Evolutionary conservation across 331 rosid genomes (phyloP), one percentile per base, ranked within the genome.

Genomic region (Erythrophleum ivorense): DNA sequence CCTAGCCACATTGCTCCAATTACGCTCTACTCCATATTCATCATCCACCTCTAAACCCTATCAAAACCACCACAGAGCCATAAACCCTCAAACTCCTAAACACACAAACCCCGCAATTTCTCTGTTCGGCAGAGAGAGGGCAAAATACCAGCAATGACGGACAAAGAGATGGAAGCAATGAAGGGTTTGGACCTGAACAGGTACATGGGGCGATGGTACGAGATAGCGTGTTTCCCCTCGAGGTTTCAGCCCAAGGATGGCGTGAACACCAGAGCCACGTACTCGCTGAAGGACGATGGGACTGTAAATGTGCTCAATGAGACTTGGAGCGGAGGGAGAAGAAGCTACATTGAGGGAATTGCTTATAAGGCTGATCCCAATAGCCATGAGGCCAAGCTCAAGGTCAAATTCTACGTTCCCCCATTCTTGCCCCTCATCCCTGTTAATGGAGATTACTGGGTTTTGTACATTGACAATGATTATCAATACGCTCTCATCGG

Each of bases 131-230:
- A 18, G 60, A n/a, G 33, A 57, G 14, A 9, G 8, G 18, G n/a
- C n/a, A 62, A 33, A 63, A 34, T 4, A 41, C 45, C 36, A 6
- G 21, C 73, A 58, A 91, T 90, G 97, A 86, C 88, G 3, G 86
- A 83, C 50, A 85, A 87, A 75, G 89, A 50, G 58, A 91, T 96
- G 97, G 84, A 83, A 2, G 97, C 88, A 2, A 91, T 84, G 76
- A 92, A 77, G 83, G 84, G 79, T 45, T 58, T 96, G 16, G 98
- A 96, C 78, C 7, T 96, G 43, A 52, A 86, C 75, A 74, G 94
- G 29, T 96, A 96, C 88, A 92, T 91, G 95, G 99, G 99, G 10
- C 86, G 97, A 3, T 96, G 99, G 99, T 96, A 93, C 64, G 99
- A 96, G 82, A 96, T 96, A 18, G 97, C 98, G 2, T 96, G 92